A percentile compares a stretch with the other conserved stretches of the same genome.
Conservation (phyloP, 192 early-diverging fungal genomes). For the Mortierella alpina region DNA sequence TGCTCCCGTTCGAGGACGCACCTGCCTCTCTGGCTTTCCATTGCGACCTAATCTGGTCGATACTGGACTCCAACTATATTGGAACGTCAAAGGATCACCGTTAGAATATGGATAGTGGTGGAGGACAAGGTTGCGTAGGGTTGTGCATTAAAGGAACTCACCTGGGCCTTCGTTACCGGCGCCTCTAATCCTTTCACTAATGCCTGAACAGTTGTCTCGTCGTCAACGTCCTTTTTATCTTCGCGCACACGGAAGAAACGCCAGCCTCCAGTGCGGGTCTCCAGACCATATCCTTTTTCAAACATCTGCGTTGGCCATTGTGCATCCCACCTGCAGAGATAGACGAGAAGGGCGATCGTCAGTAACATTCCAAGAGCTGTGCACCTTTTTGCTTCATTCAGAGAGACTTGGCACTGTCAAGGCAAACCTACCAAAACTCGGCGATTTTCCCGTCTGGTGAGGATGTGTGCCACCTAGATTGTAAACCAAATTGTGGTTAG, state of each 20-base stretch:
- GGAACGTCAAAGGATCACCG: neutral
- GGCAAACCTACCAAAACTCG: constrained; percentile 57
- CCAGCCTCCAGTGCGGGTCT: constrained; percentile 63
- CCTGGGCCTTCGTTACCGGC: constrained; percentile 63
- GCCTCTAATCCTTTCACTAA: constrained; percentile 59
- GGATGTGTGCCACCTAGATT: constrained; percentile 59
- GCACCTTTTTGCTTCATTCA: neutral
- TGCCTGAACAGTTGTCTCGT: constrained; percentile 59
- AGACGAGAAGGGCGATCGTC: neutral
- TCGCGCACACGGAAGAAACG: constrained; percentile 65
- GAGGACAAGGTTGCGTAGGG: no score
- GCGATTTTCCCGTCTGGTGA: constrained; percentile 61
- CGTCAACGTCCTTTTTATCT: constrained; percentile 70
- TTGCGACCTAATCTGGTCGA: constrained; percentile 42
- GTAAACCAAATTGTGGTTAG: neutral
- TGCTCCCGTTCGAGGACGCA: constrained; percentile 19
- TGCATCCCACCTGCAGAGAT: constrained; percentile 57
- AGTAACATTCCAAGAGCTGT: neutral
- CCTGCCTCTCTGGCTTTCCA: constrained; percentile 52
- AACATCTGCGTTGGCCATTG: constrained; percentile 63
- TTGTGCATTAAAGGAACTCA: constrained; percentile 1
- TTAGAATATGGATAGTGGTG: no score
- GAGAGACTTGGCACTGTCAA: neutral
- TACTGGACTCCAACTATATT: constrained; percentile 34
- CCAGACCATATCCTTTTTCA: constrained; percentile 62